Evolutionary conservation across 2,329 filamentous ascomycete genomes (phyloP).

Genomic region (Grosmannia huntii): DNA sequence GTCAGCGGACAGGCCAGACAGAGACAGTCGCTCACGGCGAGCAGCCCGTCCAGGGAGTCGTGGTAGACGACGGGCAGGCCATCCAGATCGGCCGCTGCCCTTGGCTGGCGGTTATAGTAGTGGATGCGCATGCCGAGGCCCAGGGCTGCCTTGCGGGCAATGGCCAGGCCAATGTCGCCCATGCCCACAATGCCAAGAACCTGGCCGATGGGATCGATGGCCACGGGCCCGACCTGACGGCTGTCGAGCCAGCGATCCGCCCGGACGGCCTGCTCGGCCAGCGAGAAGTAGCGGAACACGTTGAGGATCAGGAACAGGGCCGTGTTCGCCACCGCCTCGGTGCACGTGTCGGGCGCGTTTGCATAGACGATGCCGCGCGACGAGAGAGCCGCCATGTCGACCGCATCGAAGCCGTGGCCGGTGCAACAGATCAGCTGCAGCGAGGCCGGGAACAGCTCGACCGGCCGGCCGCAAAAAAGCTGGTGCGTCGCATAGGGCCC

Average conservation of each 20-base stretch:
- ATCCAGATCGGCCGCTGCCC: conserved; percentile 7
- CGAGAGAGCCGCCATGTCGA: conserved; percentile 13
- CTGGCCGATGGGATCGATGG: conserved; percentile 15
- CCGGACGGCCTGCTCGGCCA: conserved; percentile 13
- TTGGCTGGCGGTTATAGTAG: conserved; percentile 17
- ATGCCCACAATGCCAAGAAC: conserved; percentile 20
- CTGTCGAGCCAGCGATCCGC: conserved; percentile 13
- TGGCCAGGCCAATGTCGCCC: conserved; percentile 19
- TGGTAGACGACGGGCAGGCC: conserved; percentile 13
- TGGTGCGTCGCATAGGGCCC: conserved; percentile 16
- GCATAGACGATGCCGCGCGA: conserved; percentile 14
- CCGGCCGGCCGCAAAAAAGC: conserved; percentile 14
- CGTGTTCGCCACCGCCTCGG: conserved; percentile 17
- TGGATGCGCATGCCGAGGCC: conserved; percentile 19
- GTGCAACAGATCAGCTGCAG: conserved; percentile 14
- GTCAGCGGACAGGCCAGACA: conserved; percentile 20
- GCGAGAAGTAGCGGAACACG: conserved; percentile 14
- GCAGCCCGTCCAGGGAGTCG: conserved; percentile 16
- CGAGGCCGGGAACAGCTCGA: conserved; percentile 13
- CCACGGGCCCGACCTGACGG: conserved; percentile 10
- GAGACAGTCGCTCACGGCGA: conserved; percentile 18
- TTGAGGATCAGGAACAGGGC: conserved; percentile 15
- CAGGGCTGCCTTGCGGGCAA: conserved; percentile 17
- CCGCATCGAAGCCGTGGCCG: conserved; percentile 16
- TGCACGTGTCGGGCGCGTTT: conserved; percentile 16